Evolutionary conservation across 2,329 filamentous ascomycete genomes (phyloP), one percentile per base, ranked within the genome.

Genomic region (Periglandula ipomoeae): DNA sequence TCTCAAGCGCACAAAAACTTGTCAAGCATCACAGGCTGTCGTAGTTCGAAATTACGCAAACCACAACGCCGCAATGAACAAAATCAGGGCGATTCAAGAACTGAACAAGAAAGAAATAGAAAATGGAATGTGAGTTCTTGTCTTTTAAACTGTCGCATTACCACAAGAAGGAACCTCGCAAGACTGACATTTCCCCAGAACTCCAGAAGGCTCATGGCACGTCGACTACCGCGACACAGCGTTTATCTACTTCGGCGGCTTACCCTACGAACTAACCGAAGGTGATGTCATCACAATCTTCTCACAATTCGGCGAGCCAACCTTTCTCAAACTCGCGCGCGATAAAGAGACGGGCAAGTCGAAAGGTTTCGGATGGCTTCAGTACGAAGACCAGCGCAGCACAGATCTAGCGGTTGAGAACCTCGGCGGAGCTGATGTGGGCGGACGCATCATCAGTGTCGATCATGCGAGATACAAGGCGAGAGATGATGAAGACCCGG

Each of bases 291-390:
- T 97, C 56, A 90, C 90, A 10, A 94, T 98, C 52, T 98, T 97
- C 73, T 95, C 89, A 6, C 93, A 98, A 66, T 98, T 85, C 63
- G 93, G 93, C 58, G 91, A 97, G 63, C 94, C 94, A 2, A 87
- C 90, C 3, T 94, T 91, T 68, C 76, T 98, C 51, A 94, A 96
- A 59, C 80, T 98, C 11, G 83, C 85, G 43, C 88, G 93, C 61
- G 93, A 98, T 74, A 93, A 93, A 63, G 94, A 97, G 64, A 94
- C 90, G 0, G 93, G 93, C 53, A 96, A 95, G 69, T 94, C 87
- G 53, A 86, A 85, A 56, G 93, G 93, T 0, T 98, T 97, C 63
- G 89, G 86, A 3, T 98, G 94, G 76, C 76, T 98, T 50, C 98
- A 98, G 64, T 98, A 97, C 68, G 93, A 98, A 65, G 91, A 98